Base-by-base conservation (phyloP, 2,329 filamentous ascomycete species). In the Talaromyces sp. region DNA sequence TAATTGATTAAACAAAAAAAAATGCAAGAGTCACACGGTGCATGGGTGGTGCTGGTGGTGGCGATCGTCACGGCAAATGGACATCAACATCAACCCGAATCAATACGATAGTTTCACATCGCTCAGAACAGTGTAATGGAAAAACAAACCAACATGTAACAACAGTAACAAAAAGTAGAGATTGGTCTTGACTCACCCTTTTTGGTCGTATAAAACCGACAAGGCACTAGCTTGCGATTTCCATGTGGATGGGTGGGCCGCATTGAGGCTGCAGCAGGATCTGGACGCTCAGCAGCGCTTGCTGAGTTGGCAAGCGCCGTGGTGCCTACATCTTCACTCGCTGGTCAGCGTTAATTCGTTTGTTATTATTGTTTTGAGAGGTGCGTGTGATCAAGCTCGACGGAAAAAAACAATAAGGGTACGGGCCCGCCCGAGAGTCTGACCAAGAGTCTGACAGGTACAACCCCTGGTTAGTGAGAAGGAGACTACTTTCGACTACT, bases 121-220 rank as follows among this genome's bases (percentile, higher is more conserved):
- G 36, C 32, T 32, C 27, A 32, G 57, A 53, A 61, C 63, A 47
- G 52, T 32, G 63, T 63, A 64, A 60, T 56, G 28, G 55, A 60
- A 65, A 61, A 63, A 63, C 63, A 51, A 13, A 44, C 47, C 65
- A 22, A 60, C 25, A 30, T 30, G 28, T 30, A 30, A 30, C 10
- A 55, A 60, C 13, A 54, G 36, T 55, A 61, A 65, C 19, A 32
- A 58, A 57, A 10, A 52, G 27, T 70, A 68, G 60, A 17, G 25
- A 53, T 28, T 53, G 25, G 22, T 28, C n/a, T 33, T 39, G 15
- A 64, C 71, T 68, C 75, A 77, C 77, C 77, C 67, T 71, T 72
- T 62, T 72, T 73, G 65, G 72, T 71, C 55, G 66, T 70, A 66
- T 72, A 77, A 72, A 73, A 75, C 59, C 74, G 73, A 70, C 77